Conservation (phyloP, 1,284 basidiomycete species). For the Microbotryum saponariae region DNA sequence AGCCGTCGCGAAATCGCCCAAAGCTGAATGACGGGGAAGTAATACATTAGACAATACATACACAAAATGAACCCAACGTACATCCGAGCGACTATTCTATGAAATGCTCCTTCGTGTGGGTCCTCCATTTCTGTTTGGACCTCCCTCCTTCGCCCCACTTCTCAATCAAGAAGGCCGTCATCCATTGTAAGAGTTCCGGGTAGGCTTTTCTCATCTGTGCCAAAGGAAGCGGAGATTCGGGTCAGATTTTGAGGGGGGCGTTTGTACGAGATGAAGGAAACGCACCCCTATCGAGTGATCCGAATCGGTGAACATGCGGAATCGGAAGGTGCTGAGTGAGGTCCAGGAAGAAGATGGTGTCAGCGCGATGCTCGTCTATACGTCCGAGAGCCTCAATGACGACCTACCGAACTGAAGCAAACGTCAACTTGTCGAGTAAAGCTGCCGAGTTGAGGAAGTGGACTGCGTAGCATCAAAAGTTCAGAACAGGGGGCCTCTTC, state of each 20-base stretch:
- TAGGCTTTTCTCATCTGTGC: slow-evolving; percentile 58
- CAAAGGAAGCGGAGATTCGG: too few relatives aligned
- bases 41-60: too few relatives aligned
- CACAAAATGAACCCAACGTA: too few relatives aligned
- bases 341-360: not conserved
- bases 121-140: slow-evolving; percentile 39
- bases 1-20: too few relatives aligned
- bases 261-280: too few relatives aligned
- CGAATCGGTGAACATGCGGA: slow-evolving; percentile 94
- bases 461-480: slow-evolving; percentile 43
- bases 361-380: not conserved
- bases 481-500: too few relatives aligned
- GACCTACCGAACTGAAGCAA: slow-evolving; percentile 56
- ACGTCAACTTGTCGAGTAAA: slow-evolving; percentile 83
- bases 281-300: slow-evolving; percentile 29
- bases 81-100: too few relatives aligned
- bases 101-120: slow-evolving; percentile 3
- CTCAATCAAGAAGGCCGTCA: slow-evolving; percentile 73
- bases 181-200: slow-evolving; percentile 75
- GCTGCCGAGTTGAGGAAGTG: slow-evolving; percentile 87
- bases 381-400: not conserved
- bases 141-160: slow-evolving; percentile 83
- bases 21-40: too few relatives aligned
- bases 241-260: too few relatives aligned
- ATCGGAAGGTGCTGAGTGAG: slow-evolving; percentile 53